These are phyloP conservation scores for Cytospora piceicola DNA, from an alignment of 2,329 filamentous ascomycete genomes.

Conservation along the genomic window DNA sequence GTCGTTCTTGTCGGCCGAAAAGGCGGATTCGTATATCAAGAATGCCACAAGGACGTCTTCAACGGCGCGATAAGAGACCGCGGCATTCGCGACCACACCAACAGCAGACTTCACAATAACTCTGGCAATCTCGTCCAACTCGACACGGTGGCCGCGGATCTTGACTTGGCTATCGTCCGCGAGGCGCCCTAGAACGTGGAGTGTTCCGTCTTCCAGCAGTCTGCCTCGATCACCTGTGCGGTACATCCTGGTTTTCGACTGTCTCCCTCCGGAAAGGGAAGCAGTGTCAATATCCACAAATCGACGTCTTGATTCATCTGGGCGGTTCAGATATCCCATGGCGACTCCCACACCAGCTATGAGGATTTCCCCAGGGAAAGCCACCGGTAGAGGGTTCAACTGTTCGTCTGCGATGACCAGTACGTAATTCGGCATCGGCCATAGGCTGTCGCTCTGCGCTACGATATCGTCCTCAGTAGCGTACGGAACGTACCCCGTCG, in stretches of 20 bases:
- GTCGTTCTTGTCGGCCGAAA: background rate
- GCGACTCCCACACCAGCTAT: conserved; percentile 46
- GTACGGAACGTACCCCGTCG: background rate
- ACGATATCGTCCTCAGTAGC: conserved; percentile 6
- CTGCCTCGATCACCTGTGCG: conserved; percentile 47
- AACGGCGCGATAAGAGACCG: conserved; percentile 3
- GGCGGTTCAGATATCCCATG: conserved; percentile 43
- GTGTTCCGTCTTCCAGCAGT: conserved; percentile 39
- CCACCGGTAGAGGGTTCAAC: conserved; percentile 38
- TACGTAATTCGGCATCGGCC: conserved; percentile 38
- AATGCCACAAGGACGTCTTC: conserved; percentile 5
- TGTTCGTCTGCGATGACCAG: conserved; percentile 47
- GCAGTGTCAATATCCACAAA: conserved; percentile 1
- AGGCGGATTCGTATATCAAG: conserved; percentile 6
- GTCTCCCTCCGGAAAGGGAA: background rate
- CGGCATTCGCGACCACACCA: conserved; percentile 11
- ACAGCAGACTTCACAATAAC: background rate
- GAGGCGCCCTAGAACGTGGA: conserved; percentile 44
- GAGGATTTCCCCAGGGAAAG: conserved; percentile 45
- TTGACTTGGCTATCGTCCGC: conserved; percentile 49
- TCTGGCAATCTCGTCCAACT: conserved; percentile 41
- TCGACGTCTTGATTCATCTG: conserved; percentile 29
- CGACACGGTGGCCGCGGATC: conserved; percentile 39
- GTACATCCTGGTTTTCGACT: conserved; percentile 37
- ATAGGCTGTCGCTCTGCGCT: too few species aligned